Base-by-base conservation (phyloP, 768 basidiomycete genomes). In the Hericium coralloides region DNA sequence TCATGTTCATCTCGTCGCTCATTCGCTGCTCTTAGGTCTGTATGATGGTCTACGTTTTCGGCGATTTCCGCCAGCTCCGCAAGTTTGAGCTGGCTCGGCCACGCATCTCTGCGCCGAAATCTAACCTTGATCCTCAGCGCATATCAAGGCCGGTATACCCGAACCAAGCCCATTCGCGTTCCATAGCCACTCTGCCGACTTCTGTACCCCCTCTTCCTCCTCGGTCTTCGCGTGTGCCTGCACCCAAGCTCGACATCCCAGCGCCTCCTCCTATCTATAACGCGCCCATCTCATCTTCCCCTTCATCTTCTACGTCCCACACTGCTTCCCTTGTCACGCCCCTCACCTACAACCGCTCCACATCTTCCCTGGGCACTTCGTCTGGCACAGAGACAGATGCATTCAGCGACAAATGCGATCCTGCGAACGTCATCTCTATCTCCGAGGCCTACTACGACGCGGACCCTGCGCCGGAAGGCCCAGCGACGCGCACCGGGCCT, bases 1-100 rank as follows among this genome's bases (percentile, higher is more conserved):
- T 22, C 18, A 10, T 18, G n/a, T 55, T 53, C 15, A 55, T n/a
- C 36, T 39, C 31, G 20, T 50, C 6, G 20, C 18, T 25, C 23
- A 50, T 7, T 45, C n/a, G 43, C 7, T 22, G 15, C 7, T 8
- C 9, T 43, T 37, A 69, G 78, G 67, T 79, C 12, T 91, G 89
- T 66, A 66, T 90, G 55, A 87, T 87, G 65, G 80, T 91, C 5
- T 91, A 89, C 65, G 65, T 90, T 31, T 89, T 90, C 63, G 89
- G 89, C 8, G 89, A 91, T 68, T 73, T 90, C 18, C 75, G 89
- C 8, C 89, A 91, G 64, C 75, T 91, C 18, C 82, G 85, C 62
- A 84, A 81, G 60, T 89, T 89, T 64, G 89, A 90, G 66, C 81
- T 91, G n/a, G 68, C 80, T 3, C 76, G 87, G 20, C 88, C 87